These are phyloP conservation scores for Pseudogymnoascus sp. DNA, from an alignment of 2,329 filamentous ascomycete genomes.

Conservation along the genomic window DNA sequence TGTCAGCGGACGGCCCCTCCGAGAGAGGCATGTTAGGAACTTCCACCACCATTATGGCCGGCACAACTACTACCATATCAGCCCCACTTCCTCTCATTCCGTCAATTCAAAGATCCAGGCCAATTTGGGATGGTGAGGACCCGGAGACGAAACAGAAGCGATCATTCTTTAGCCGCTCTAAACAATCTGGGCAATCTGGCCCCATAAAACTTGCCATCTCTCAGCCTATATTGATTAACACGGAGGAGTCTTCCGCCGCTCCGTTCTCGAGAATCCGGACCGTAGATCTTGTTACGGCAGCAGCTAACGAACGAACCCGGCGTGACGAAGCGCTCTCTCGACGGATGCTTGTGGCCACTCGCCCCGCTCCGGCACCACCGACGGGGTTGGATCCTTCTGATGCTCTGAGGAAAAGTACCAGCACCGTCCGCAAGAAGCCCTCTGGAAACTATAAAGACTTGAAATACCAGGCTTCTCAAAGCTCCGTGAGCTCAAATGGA, in stretches of 20 bases:
- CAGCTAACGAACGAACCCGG: conserved; percentile 25
- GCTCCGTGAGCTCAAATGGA: conserved; percentile 17
- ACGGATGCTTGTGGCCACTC: conserved; percentile 19
- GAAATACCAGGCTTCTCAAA: conserved; percentile 13
- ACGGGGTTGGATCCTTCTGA: conserved; percentile 16
- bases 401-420: conserved; percentile 18
- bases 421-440: conserved; percentile 20
- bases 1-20: not conserved
- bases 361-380: conserved; percentile 21
- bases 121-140: not conserved
- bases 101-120: conserved; percentile 11
- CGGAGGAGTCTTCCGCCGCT: conserved; percentile 13
- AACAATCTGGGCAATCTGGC: conserved; percentile 18
- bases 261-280: conserved; percentile 26
- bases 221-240: conserved; percentile 20
- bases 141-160: conserved; percentile 18
- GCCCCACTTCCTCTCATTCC: conserved; percentile 11
- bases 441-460: conserved; percentile 9
- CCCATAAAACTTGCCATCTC: conserved; percentile 27
- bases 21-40: not conserved
- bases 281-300: conserved; percentile 27
- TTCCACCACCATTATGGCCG: not conserved
- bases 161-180: conserved; percentile 22
- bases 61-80: not conserved
- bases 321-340: conserved; percentile 21